Evolutionary conservation across 2,329 filamentous ascomycete species (phyloP).

Genomic region (Calonectria hongkongensis): DNA sequence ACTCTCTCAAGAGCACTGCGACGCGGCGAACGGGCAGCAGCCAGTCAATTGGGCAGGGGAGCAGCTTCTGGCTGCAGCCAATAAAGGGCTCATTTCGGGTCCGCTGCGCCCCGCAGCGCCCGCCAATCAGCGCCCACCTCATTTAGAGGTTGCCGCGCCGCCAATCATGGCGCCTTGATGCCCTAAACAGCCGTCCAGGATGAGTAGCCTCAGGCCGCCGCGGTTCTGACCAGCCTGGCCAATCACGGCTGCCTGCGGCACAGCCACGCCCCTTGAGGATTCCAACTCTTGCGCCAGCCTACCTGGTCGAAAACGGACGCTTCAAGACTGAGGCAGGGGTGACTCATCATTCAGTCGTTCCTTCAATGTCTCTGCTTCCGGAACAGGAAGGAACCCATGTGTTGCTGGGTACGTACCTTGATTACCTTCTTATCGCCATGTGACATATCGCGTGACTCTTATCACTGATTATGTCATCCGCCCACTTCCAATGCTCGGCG

Average conservation of each 20-base stretch:
- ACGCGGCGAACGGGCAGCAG: constrained; percentile 40
- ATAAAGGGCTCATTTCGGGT: constrained; percentile 38
- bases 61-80: constrained; percentile 41
- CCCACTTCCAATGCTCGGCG: constrained; percentile 12
- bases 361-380: constrained; percentile 16
- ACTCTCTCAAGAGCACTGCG: constrained; percentile 27
- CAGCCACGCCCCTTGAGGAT: constrained; percentile 35
- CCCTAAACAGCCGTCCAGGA: constrained; percentile 17
- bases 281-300: constrained; percentile 31
- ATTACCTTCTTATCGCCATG: constrained; percentile 41
- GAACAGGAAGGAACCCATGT: constrained; percentile 5
- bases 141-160: constrained; percentile 40
- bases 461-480: constrained; percentile 51
- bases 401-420: background rate
- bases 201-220: constrained; percentile 38
- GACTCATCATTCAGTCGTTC: constrained; percentile 39
- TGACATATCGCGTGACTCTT: constrained; percentile 47
- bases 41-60: constrained; percentile 27
- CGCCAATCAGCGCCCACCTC: constrained; percentile 46
- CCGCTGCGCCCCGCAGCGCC: constrained; percentile 31
- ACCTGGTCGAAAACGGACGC: constrained; percentile 23
- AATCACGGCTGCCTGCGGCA: constrained; percentile 37
- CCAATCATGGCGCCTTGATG: constrained; percentile 46
- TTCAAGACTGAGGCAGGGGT: constrained; percentile 24
- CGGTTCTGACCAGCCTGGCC: constrained; percentile 23